Evolutionary conservation across 2,329 filamentous ascomycete genomes (phyloP), one percentile per base, ranked within the genome.

Genomic region (Colletotrichum chrysophilum): DNA sequence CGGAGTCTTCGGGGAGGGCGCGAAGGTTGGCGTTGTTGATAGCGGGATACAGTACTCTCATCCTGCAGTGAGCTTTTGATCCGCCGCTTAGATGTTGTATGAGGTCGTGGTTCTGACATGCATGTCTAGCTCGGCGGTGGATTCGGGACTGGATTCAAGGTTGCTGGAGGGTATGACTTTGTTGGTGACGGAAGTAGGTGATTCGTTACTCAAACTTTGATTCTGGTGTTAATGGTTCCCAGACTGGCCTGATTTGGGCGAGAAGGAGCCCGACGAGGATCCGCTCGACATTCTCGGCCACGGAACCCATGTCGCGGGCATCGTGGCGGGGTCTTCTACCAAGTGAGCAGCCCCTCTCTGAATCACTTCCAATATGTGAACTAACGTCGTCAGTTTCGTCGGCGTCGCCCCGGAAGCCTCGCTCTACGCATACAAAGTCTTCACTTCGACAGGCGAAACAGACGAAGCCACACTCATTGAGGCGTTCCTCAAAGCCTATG

Each of bases 91-190:
- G 13, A 34, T 32, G 18, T 7, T 9, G 14, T 48, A 13, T 24
- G 21, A 24, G 21, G 21, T 24, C 21, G 21, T 24, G 21, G 18
- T n/a, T 26, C 64, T 56, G 83, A 86, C 43, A 83, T 8, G 24
- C 21, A 24, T 21, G 12, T 26, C 76, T 26, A 77, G 76, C 67
- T 89, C 7, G 87, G 88, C 18, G 87, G 87, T 7, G 86, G 87
- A 61, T 88, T 88, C 76, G 88, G 88, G 2, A 77, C 80, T 7
- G 87, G 86, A 0, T 88, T 83, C 77, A 83, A 88, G 30, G 85
- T 89, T 12, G 82, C 83, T 5, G 82, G 82, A 68, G 88, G 88
- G 1, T 84, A 82, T 52, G 87, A 89, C 64, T 81, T 89, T 66
- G 83, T 87, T 5, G 87, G 86, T 12, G 85, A 88, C 69, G 77